A percentile compares a stretch with the other conserved stretches of the same genome.
Conservation (phyloP, 768 basidiomycete species). For the Trametes elegans region DNA sequence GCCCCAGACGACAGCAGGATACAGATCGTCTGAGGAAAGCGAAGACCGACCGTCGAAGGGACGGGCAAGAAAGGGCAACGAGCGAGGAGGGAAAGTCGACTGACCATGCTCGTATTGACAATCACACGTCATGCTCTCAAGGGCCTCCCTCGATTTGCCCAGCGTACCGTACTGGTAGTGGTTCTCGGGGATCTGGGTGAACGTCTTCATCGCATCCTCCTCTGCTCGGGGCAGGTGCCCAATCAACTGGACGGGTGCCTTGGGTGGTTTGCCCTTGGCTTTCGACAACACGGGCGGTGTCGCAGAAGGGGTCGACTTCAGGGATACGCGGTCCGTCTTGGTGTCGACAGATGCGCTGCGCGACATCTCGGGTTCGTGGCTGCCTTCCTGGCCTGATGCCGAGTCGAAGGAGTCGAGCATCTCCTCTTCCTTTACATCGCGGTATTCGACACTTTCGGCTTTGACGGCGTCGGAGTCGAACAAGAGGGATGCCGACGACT, state of each 20-base stretch:
- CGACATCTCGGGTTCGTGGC: constrained; percentile 13
- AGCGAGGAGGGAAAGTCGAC: constrained; percentile 33
- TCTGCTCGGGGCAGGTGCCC: constrained; percentile 77
- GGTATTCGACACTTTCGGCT: constrained; percentile 1
- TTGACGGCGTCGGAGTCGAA: constrained; percentile 14
- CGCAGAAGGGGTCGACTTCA: constrained; percentile 33
- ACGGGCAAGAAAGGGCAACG: background rate
- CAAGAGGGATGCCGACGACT: constrained; percentile 9
- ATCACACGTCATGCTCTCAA: constrained; percentile 96
- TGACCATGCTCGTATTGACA: constrained; percentile 81
- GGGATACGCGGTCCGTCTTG: constrained; percentile 22
- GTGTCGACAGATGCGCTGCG: constrained; percentile 22
- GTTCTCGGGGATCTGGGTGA: constrained; percentile 71
- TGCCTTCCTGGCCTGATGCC: constrained; percentile 22
- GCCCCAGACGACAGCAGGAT: background rate
- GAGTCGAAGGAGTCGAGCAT: background rate
- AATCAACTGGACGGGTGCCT: constrained; percentile 64
- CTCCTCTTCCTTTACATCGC: constrained; percentile 10
- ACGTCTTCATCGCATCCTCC: constrained; percentile 66
- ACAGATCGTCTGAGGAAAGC: background rate
- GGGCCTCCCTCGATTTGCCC: constrained; percentile 83
- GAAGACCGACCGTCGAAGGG: background rate
- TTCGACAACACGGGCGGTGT: constrained; percentile 34
- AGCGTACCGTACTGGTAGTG: constrained; percentile 85
- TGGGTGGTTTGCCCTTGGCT: constrained; percentile 33